Base-by-base conservation (phyloP, 129 eudicot species). In the Centaurea solstitialis region DNA sequence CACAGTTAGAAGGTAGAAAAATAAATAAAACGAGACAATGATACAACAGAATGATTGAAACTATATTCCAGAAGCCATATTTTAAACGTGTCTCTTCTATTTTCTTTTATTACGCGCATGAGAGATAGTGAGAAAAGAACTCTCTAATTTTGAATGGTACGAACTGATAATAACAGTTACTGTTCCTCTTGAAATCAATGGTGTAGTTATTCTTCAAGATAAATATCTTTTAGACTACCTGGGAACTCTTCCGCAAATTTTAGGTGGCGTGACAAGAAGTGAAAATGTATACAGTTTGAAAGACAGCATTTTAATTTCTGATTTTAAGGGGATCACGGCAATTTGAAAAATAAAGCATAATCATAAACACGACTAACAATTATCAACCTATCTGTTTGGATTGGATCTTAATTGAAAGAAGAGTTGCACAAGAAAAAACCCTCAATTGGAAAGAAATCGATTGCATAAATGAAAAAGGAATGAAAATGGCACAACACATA, bases 1-100 rank as follows among this genome's bases (percentile, higher is more conserved):
- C 64, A 68, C 28, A 33, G 67, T 72, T 67, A 73, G 79, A 75
- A 81, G 23, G 59, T 53, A 21, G 11, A 53, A 74, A 53, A 64
- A 20, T 3, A 72, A 66, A 80, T 12, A 40, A 35, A 79, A 69
- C 7, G 26, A 75, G 24, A 77, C 37, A 53, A 70, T 71, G 24
- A 6, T 28, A 28, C 66, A 80, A 22, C 22, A 75, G 38, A 78
- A 62, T 41, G 28, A 28, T 73, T 39, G 15, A 40, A 73, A 28
- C 37, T 28, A 73, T 41, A 22, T 67, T 20, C 39, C 38, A 68
- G 50, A 78, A 68, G 40, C 40, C 80, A 62, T 50, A 76, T 76
- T 70, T 72, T 62, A 76, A 62, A 40, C 11, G 26, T 72, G 37
- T 72, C 61, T 41, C 47, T 39, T 40, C 18, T 40, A 11, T 43